Base-by-base conservation (phyloP, 1,284 basidiomycete species). In the Boletellus deceptivus region DNA sequence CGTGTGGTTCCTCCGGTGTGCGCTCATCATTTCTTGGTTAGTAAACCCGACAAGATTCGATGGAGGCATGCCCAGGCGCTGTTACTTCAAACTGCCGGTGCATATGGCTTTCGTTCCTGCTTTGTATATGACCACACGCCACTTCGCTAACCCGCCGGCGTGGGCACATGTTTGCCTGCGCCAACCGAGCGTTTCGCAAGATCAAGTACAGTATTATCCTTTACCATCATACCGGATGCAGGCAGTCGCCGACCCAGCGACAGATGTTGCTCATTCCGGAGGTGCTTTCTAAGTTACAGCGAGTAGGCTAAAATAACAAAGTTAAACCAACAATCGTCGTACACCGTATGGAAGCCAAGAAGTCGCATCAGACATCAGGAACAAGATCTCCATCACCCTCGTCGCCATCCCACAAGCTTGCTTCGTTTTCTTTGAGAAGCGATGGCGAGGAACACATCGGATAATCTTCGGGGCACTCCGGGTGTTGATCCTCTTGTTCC, bases 361-460 rank as follows among this genome's bases (percentile, higher is more conserved):
- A 38, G 44, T 44, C 38, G 38, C 35, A 41, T 70, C 53, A 69
- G 38, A 50, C 41, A 47, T 57, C 55, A 11, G 37, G 11, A 56
- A 55, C 49, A 40, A 49, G 18, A 4, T 69, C 65, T 42, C 46
- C 56, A 25, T 59, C 56, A 24, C 44, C 50, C 8, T 69, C 60
- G 43, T 56, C 60, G 43, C 43, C 27, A 40, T 52, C 50, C 69
- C 68, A 67, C 11, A 55, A 13, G 38, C 49, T 47, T 34, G 67
- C 64, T 17, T 56, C 65, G 4, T 35, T 25, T 40, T 51, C 43
- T 41, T 17, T 33, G 4, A 25, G 38, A 37, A 43, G 43, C 20
- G 50, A 29, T 24, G 65, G 62, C 29, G 64, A 64, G 25, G 52
- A 62, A 48, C 49, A 55, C 59, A 69, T 69, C 13, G 56, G 57